Evolutionary conservation across 2,329 filamentous ascomycete species (phyloP), one percentile per base, ranked within the genome.

Genomic region (Claviceps sp.): DNA sequence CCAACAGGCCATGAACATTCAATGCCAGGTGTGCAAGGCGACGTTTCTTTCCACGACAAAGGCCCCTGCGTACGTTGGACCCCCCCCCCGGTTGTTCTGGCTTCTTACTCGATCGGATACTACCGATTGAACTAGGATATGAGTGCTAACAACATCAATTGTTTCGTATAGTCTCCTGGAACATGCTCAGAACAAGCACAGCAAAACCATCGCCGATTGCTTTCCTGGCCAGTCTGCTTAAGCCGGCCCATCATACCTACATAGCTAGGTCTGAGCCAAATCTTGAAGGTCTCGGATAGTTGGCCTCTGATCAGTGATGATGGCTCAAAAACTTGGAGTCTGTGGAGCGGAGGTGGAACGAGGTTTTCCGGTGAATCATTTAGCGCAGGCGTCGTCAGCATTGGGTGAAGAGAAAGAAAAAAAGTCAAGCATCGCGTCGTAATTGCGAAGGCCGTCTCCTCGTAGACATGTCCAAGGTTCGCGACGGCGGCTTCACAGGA

Each of bases 11-110:
- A 85, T 82, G 73, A 82, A 78, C 63, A 86, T 89, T 68, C 83
- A 87, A 68, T 90, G 86, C 76, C 71, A 78, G 58, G 74, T 81
- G 62, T 90, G 86, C 83, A 85, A 82, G 70, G 78, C 83, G 60
- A 86, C 84, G 34, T 89, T 90, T 72, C 77, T 89, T 59, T 83
- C 84, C 73, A 90, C 86, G 38, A 84, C 83, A 55, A 83, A 84
- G 64, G 80, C 77, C 55, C 83, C 83, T 61, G 81, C 84, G 79
- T 83, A 73, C 59, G 78, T 71, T 20, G 3, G 40, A 9, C 11
- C 38, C 23, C 23, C 23, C 16, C n/a, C 16, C n/a, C n/a, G 17
- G 22, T 16, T 29, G 23, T 14, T 11, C 14, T 16, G 5, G 14
- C 5, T n/a, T 34, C 47, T 16, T n/a, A 26, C 5, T 2, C 46